phyloP scores from a whole-genome alignment of 495 filamentous ascomycete species.

The Penicilliopsis zonata region DNA sequence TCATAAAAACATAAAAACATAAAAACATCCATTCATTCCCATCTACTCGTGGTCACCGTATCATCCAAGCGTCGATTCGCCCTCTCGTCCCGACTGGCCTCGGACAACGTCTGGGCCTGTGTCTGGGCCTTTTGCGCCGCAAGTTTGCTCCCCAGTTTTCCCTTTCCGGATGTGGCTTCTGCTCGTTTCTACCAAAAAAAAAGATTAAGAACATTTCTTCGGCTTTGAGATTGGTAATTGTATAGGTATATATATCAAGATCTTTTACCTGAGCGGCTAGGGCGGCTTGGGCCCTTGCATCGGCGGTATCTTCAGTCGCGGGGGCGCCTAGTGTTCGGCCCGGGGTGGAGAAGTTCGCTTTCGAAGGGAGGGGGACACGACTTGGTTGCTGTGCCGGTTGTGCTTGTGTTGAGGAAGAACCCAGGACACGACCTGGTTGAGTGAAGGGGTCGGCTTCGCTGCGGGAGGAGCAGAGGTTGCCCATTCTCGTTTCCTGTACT shows the following conservation, averaged over 20 bases:
- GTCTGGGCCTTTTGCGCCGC: conserved; percentile 1
- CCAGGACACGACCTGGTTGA: conserved; percentile 51
- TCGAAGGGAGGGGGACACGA: conserved; percentile 25
- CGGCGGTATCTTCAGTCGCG: conserved; percentile 18
- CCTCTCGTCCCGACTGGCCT: conserved; percentile 43
- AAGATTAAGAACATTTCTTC: too few relatives aligned
- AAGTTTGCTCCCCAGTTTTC: conserved; percentile 33
- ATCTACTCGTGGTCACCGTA: conserved; percentile 33
- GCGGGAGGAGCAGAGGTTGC: conserved; percentile 58
- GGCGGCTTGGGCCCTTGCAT: conserved; percentile 49
- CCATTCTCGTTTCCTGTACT: too few relatives aligned
- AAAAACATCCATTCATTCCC: conserved; percentile 29
- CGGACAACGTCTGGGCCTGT: conserved; percentile 21
- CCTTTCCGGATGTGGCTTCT: conserved; percentile 19
- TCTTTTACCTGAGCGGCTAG: conserved; percentile 52
- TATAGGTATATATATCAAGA: background rate
- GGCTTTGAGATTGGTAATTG: background rate
- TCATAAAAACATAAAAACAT: conserved; percentile 1
- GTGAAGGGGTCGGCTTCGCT: conserved; percentile 42
- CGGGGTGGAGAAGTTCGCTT: conserved; percentile 34
- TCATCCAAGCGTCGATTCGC: conserved; percentile 46
- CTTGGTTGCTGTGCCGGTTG: conserved; percentile 15
- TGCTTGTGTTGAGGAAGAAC: conserved; percentile 18
- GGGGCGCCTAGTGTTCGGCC: conserved; percentile 41
- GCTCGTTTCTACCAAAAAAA: conserved; percentile 31